Conservation (phyloP, 257 asterid species). For the Plantago major region DNA sequence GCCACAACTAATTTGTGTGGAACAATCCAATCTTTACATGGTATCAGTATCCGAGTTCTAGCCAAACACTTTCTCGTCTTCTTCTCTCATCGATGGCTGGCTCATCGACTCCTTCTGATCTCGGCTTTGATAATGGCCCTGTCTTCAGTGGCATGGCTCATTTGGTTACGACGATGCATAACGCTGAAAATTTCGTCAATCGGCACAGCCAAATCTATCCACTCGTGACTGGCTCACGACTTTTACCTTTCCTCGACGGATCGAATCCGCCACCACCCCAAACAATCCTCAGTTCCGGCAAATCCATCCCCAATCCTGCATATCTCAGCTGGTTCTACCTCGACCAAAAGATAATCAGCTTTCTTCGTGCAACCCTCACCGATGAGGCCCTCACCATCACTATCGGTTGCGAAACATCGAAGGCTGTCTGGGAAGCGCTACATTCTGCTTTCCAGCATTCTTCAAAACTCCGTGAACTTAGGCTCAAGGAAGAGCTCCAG, state of each 20-base stretch:
- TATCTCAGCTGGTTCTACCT: background rate
- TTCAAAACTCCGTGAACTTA: background rate
- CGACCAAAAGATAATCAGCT: slow-evolving; percentile 24
- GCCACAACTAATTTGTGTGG: too few species aligned
- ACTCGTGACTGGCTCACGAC: too few species aligned
- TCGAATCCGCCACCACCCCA: too few species aligned
- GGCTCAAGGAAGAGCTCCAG: background rate
- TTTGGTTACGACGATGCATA: slow-evolving; percentile 2
- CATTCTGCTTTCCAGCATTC: background rate
- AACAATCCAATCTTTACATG: too few species aligned
- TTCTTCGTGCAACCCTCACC: background rate
- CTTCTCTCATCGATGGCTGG: slow-evolving; percentile 46
- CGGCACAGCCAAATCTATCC: slow-evolving; percentile 54
- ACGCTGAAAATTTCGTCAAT: too few species aligned
- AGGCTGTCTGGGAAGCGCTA: background rate
- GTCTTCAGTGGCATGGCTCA: slow-evolving; percentile 44
- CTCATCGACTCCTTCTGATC: slow-evolving; percentile 63
- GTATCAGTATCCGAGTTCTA: too few species aligned
- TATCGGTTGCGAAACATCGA: background rate
- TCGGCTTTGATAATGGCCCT: slow-evolving; percentile 67
- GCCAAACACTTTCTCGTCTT: too few species aligned
- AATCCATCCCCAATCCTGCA: too few species aligned
- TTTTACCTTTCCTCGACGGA: too few species aligned
- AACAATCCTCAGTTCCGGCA: too few species aligned
- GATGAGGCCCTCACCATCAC: background rate